phyloP scores from a whole-genome alignment of 192 early-diverging fungal species.

The Coemansia sp. region DNA sequence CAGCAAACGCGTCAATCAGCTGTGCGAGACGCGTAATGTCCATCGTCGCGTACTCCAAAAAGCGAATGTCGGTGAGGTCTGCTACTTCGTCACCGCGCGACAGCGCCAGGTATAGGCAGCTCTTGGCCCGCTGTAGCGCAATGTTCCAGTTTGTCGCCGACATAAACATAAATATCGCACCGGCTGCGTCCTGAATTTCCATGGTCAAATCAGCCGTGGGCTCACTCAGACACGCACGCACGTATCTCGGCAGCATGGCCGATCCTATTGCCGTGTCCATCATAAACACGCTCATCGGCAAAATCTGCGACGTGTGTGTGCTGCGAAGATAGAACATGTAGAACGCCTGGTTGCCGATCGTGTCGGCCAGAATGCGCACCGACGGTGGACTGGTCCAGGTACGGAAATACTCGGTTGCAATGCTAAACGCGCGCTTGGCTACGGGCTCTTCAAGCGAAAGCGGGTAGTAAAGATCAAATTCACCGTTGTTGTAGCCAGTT shows the following conservation, averaged over 20 bases:
- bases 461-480: constrained; percentile 45
- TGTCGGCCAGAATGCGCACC: constrained; percentile 44
- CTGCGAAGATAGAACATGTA: constrained; percentile 43
- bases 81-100: constrained; percentile 67
- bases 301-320: constrained; percentile 50
- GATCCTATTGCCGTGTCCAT: constrained; percentile 36
- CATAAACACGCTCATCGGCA: constrained; percentile 29
- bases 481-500: constrained; percentile 39
- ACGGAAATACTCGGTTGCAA: constrained; percentile 50
- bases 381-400: constrained; percentile 39
- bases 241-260: constrained; percentile 44
- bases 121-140: constrained; percentile 71
- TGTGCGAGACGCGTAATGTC: constrained; percentile 71
- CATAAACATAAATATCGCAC: constrained; percentile 80
- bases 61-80: constrained; percentile 78
- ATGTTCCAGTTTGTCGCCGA: constrained; percentile 89
- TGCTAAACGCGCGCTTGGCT: constrained; percentile 52
- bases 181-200: constrained; percentile 83
- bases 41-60: constrained; percentile 83
- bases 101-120: constrained; percentile 62
- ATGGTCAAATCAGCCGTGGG: constrained; percentile 37
- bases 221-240: constrained; percentile 57
- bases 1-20: constrained; percentile 57
- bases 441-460: constrained; percentile 49
- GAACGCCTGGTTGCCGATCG: constrained; percentile 43